A percentile compares a stretch with the other conserved stretches of the same genome.
phyloP scores from a whole-genome alignment of 192 early-diverging fungal species.

The Rhizophagus sp. region DNA sequence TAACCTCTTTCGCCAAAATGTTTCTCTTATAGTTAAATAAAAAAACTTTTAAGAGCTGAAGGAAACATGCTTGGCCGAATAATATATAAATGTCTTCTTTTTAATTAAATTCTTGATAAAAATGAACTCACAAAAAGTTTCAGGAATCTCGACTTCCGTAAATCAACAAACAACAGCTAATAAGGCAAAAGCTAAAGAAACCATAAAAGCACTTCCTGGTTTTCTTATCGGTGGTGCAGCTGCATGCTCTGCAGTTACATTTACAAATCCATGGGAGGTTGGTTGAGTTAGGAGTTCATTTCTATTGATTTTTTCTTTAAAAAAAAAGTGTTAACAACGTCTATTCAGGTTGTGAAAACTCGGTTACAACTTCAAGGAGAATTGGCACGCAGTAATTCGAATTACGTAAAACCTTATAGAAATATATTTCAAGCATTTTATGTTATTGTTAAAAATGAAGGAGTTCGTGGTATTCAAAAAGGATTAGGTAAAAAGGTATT shows the following conservation, averaged over 20 bases:
- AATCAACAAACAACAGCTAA: not conserved
- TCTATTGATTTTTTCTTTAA: not conserved
- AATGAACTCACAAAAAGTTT: not conserved
- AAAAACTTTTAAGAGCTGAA: too few species aligned
- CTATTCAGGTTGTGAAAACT: conserved; percentile 83
- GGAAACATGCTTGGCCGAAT: too few species aligned
- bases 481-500: conserved; percentile 59
- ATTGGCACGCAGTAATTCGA: conserved; percentile 55
- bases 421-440: conserved; percentile 78
- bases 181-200: not conserved
- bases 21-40: too few species aligned
- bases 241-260: conserved; percentile 89
- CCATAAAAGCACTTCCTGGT: conserved; percentile 43
- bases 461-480: conserved; percentile 81
- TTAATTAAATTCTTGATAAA: too few species aligned
- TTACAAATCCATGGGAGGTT: conserved; percentile 96
- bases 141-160: not conserved
- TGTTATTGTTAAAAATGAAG: conserved; percentile 79
- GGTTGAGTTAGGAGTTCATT: conserved; percentile 7
- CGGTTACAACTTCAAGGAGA: conserved; percentile 94
- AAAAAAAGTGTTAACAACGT: not conserved
- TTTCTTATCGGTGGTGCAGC: conserved; percentile 83
- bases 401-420: conserved; percentile 60
- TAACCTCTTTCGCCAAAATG: too few species aligned
- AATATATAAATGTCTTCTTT: too few species aligned